Base-by-base conservation (phyloP, 148 eudicot species). In the Fallopia convolvulus region DNA sequence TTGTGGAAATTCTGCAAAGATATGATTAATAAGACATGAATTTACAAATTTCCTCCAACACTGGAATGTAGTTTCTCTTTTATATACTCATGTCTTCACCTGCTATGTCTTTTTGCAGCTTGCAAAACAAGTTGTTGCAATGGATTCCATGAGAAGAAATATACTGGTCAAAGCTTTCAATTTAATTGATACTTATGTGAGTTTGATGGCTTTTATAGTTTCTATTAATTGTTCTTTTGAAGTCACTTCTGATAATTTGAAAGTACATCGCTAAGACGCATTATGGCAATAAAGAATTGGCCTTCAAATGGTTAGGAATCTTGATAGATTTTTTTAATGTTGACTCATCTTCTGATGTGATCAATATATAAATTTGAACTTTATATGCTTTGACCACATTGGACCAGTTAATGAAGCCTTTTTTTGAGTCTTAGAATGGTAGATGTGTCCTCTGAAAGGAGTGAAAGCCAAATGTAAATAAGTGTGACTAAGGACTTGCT, bases 131-230 rank as follows among this genome's bases (percentile, higher is more conserved):
- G 88, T 95, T 70, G 60, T 73, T 84, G 85, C 74, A 82, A 91
- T 84, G 89, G 99, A 95, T 77, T 83, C 74, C 47, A 81, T 78
- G 78, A 86, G 94, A 82, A 85, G 55, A 84, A 81, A 87, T 66
- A 87, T 88, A 80, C 79, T 95, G 83, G 81, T 72, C 60, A 95
- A 91, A 82, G 99, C 97, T 61, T 95, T 95, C 78, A 77, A 77
- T 75, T 83, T 91, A 74, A 85, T 92, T 26, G 99, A 89, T 84
- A 74, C 44, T 63, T 0, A 78, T 70, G 97, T 93, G 85, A 87
- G 95, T 83, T 63, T 55, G 10, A 53, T 66, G 30, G 18, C 21
- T 56, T 56, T 56, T 56, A 30, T n/a, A 7, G 63, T n/a, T 56
- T 56, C 9, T 56, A 30, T 56, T 56, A n/a, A 20, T 56, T 56